phyloP scores from a whole-genome alignment of 2,329 filamentous ascomycete genomes.

The Neopestalotiopsis sp. region DNA sequence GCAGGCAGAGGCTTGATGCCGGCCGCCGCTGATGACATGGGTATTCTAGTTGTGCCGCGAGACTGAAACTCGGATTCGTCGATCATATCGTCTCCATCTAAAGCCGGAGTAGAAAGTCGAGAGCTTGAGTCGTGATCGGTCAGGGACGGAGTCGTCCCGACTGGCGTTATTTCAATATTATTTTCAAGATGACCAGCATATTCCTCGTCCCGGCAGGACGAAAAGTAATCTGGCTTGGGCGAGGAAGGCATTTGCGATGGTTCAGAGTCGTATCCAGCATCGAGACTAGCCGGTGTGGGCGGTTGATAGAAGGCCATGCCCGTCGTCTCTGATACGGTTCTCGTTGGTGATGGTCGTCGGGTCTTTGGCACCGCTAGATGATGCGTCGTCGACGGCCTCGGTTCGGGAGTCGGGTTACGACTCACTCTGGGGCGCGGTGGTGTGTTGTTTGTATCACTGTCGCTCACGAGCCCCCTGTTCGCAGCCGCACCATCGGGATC shows the following conservation, averaged over 20 bases:
- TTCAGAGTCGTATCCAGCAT: conserved; percentile 40
- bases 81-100: conserved; percentile 1
- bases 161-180: background rate
- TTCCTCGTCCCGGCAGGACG: conserved; percentile 10
- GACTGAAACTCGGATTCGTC: background rate
- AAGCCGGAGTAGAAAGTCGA: background rate
- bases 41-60: conserved; percentile 24
- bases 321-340: conserved; percentile 30
- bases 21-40: conserved; percentile 27
- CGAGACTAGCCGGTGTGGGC: conserved; percentile 33
- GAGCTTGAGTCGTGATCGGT: conserved; percentile 13
- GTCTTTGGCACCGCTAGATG: conserved; percentile 13
- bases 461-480: background rate
- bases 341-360: conserved; percentile 26
- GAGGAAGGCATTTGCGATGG: conserved; percentile 29
- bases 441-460: conserved; percentile 5
- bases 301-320: conserved; percentile 27
- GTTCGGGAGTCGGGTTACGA: conserved; percentile 16
- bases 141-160: conserved; percentile 2
- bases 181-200: background rate
- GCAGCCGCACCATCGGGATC: background rate
- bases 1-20: conserved; percentile 50
- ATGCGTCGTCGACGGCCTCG: background rate
- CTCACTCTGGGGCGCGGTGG: conserved; percentile 4
- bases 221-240: conserved; percentile 32